These are phyloP conservation scores for Anaeromyces robustus DNA, from an alignment of 192 early-diverging fungal genomes.

Conservation along the genomic window DNA sequence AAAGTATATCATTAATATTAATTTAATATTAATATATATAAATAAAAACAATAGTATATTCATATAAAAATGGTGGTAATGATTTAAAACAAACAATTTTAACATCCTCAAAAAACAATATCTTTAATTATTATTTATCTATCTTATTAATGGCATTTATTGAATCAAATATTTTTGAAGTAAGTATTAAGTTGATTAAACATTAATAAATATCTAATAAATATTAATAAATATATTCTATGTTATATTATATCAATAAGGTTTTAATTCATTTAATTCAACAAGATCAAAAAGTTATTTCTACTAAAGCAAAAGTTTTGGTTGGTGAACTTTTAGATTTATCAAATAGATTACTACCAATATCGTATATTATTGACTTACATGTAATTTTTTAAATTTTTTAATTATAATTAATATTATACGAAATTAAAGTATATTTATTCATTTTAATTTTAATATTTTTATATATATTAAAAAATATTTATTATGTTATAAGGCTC, in stretches of 20 bases:
- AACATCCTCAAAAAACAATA: not conserved
- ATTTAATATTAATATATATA: too few species aligned
- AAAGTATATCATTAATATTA: too few species aligned
- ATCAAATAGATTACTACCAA: slow-evolving; percentile 47
- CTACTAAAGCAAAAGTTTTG: slow-evolving; percentile 48
- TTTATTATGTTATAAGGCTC: slow-evolving; percentile 21
- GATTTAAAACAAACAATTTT: not conserved
- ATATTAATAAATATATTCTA: not conserved
- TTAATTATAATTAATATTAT: too few species aligned
- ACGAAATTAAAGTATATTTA: too few species aligned
- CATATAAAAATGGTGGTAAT: not conserved
- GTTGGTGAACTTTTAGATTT: slow-evolving; percentile 62
- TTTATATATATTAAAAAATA: slow-evolving; percentile 4
- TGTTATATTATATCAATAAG: slow-evolving; percentile 8
- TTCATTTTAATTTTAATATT: not conserved
- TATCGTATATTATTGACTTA: slow-evolving; percentile 24
- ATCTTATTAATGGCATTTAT: not conserved
- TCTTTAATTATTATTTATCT: not conserved
- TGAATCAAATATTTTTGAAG: not conserved
- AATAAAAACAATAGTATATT: not conserved
- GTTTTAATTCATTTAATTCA: slow-evolving; percentile 55
- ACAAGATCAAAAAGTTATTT: slow-evolving; percentile 35
- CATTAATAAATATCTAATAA: not conserved
- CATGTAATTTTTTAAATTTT: slow-evolving; percentile 18
- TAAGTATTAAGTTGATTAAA: not conserved